A percentile compares a stretch with the other conserved stretches of the same genome.
phyloP scores from a whole-genome alignment of 1,139 yeast species.

The Yamadazyma membranifaciens region DNA sequence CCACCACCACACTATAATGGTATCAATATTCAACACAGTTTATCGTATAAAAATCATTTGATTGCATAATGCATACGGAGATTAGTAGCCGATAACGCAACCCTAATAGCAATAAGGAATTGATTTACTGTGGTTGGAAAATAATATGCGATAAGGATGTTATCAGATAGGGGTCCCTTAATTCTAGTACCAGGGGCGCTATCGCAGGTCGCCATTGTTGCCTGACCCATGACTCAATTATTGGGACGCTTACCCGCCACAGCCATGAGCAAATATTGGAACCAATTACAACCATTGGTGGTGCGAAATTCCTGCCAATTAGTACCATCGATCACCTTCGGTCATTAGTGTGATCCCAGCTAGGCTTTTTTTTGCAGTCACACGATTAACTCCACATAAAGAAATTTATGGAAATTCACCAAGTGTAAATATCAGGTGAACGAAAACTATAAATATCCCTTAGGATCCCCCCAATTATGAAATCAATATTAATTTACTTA shows the following conservation, averaged over 20 bases:
- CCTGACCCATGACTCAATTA: slow-evolving; percentile 1
- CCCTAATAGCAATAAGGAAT: too few relatives aligned
- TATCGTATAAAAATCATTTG: not conserved
- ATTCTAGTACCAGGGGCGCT: not conserved
- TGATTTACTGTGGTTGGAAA: too few relatives aligned
- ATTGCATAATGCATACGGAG: too few relatives aligned
- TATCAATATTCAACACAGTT: not conserved
- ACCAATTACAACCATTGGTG: not conserved
- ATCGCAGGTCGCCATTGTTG: not conserved
- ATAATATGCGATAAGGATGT: slow-evolving; percentile 1
- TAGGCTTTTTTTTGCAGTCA: slow-evolving; percentile 5
- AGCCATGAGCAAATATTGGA: not conserved
- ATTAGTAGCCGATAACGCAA: too few relatives aligned
- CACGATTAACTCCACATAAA: slow-evolving; percentile 10
- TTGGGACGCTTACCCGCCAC: not conserved
- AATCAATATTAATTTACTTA: too few relatives aligned
- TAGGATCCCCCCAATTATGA: not conserved
- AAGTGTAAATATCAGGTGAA: not conserved
- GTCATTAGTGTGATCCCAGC: slow-evolving; percentile 1
- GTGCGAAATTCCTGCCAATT: not conserved
- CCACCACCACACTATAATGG: not conserved
- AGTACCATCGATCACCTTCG: not conserved
- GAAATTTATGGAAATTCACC: slow-evolving; percentile 3
- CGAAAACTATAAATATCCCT: slow-evolving; percentile 6
- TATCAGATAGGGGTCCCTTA: too few relatives aligned